A percentile compares a stretch with the other conserved stretches of the same genome.
Conservation (phyloP, 805 yeast genomes). For the Saccharomycopsis sp. region DNA sequence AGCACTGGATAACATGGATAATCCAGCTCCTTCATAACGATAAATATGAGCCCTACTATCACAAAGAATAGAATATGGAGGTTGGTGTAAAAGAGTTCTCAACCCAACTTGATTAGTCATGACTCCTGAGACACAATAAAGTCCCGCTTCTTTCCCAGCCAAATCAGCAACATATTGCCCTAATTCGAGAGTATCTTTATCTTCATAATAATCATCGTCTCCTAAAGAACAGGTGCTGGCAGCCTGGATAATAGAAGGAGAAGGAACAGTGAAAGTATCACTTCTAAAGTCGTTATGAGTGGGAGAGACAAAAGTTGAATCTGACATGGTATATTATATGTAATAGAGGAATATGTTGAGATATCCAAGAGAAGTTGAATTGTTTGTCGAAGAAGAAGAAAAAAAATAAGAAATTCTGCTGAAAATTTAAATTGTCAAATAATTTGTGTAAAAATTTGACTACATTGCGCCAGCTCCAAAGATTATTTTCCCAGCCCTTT, state of each 20-base stretch:
- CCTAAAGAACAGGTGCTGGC: constrained; percentile 53
- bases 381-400: background rate
- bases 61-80: constrained; percentile 79
- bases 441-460: too few relatives aligned
- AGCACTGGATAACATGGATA: constrained; percentile 82
- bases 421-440: background rate
- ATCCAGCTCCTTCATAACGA: constrained; percentile 82
- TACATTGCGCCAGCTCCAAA: too few relatives aligned
- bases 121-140: constrained; percentile 84
- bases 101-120: constrained; percentile 81
- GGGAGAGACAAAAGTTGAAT: constrained; percentile 1
- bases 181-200: constrained; percentile 51
- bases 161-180: constrained; percentile 55
- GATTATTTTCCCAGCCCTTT: too few relatives aligned
- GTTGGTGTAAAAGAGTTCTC: constrained; percentile 64
- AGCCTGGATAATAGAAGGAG: constrained; percentile 59
- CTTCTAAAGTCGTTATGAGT: constrained; percentile 45
- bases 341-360: background rate
- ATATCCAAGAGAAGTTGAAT: background rate
- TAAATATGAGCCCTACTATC: constrained; percentile 81
- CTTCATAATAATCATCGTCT: constrained; percentile 86
- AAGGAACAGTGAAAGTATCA: constrained; percentile 89
- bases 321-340: background rate
- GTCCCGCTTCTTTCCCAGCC: constrained; percentile 72
- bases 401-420: background rate